phyloP scores from a whole-genome alignment of 2,329 filamentous ascomycete species.

The Epicoccum sorghinum region DNA sequence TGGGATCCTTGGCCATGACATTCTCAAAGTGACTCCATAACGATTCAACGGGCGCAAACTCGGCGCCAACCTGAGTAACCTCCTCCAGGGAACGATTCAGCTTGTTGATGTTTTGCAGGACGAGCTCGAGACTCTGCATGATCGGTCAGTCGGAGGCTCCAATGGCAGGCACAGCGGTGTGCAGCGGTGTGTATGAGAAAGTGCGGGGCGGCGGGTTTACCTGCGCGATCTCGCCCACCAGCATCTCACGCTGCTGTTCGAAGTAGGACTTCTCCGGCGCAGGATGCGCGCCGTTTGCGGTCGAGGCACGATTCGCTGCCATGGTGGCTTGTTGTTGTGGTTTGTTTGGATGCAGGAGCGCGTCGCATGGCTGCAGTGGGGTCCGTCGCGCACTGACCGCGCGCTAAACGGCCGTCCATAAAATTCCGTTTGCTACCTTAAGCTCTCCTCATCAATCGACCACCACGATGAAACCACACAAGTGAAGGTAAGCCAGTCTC shows the following conservation, averaged over 20 bases:
- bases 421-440: conserved; percentile 22
- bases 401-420: conserved; percentile 22
- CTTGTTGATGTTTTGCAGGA: conserved; percentile 94
- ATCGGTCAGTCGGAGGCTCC: conserved; percentile 2
- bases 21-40: conserved; percentile 97
- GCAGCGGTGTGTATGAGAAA: conserved; percentile 11
- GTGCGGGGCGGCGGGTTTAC: conserved; percentile 50
- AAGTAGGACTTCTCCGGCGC: conserved; percentile 62
- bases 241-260: conserved; percentile 74
- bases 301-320: conserved; percentile 31
- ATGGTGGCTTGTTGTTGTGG: conserved; percentile 23
- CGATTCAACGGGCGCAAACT: conserved; percentile 95
- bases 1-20: conserved; percentile 82
- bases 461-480: conserved; percentile 44
- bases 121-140: conserved; percentile 76
- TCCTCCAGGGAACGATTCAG: conserved; percentile 91
- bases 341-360: conserved; percentile 16
- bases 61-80: conserved; percentile 91
- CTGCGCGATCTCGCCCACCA: conserved; percentile 75
- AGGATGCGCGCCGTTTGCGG: conserved; percentile 24
- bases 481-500: conserved; percentile 40
- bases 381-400: conserved; percentile 17
- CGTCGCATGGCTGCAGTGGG: conserved; percentile 10
- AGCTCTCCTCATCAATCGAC: conserved; percentile 20
- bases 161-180: conserved; percentile 41